Evolutionary conservation across 75 land plant species (phyloP), one percentile per base, ranked within the genome.

Genomic region (Pinus tabuliformis): DNA sequence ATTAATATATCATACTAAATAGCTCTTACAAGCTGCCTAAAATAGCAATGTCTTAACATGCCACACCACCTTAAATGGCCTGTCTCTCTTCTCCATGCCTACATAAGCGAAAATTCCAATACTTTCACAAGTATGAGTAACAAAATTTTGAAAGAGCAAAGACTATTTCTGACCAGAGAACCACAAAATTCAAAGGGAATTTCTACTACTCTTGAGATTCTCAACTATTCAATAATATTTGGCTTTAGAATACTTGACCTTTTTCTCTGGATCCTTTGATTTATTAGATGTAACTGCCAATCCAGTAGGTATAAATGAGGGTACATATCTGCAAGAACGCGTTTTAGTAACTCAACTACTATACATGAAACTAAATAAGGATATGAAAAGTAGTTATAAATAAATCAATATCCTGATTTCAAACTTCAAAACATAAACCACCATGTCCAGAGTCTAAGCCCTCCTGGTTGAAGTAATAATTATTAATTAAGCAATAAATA

Each of bases 221-320:
- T 45, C n/a, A 42, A 39, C 42, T 68, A 30, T 20, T 68, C 24
- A 20, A 1, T 68, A 42, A 68, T 12, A 36, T 64, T 16, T 2
- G 17, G 20, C 13, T 42, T 39, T 37, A n/a, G 49, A 68, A 68
- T 68, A 68, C 72, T 39, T 16, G 1, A 85, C 88, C 88, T 81
- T 80, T 64, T 77, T 86, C 49, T 86, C 88, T 59, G 86, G 70
- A 72, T 86, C 88, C 75, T 86, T 84, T 18, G 74, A 59, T 73
- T 85, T 86, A 72, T 74, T 80, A 56, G 74, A 78, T 30, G 74
- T 75, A 49, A 86, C 87, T 72, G 88, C 88, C 78, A 86, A 84
- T 16, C 88, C 83, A 73, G 88, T 86, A 57, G 88, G 88, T 26
- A 86, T 80, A 58, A 86, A 86, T 45, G 88, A 86, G 30, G 88